Conservation (phyloP, 305 asterid genomes). For the Salvia sclarea region DNA sequence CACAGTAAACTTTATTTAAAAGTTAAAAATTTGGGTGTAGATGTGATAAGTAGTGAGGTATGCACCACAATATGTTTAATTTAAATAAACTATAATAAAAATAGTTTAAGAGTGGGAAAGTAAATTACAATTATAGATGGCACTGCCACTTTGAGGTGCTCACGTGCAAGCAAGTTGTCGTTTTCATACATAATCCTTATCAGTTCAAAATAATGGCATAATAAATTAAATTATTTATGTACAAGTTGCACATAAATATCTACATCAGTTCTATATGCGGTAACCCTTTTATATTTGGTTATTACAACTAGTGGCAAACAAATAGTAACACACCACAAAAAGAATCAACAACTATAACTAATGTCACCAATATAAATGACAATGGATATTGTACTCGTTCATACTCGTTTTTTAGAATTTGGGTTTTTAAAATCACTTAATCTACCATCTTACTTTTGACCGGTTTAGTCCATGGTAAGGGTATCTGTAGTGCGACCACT, state of each 20-base stretch:
- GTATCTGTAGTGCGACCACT: no score
- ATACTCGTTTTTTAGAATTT: no score
- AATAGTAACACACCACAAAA: no score
- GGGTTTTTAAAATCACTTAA: no score
- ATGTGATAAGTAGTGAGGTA: neutral
- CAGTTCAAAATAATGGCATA: neutral
- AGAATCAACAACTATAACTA: no score
- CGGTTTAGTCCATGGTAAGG: no score
- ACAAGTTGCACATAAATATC: neutral
- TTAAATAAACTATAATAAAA: neutral
- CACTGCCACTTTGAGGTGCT: neutral
- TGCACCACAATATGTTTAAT: neutral
- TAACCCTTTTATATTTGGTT: neutral
- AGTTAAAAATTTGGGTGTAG: neutral
- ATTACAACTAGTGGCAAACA: no score
- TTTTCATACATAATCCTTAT: neutral
- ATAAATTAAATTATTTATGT: neutral
- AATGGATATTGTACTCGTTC: no score
- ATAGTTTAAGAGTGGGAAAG: neutral
- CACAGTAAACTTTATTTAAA: neutral
- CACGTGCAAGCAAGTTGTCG: neutral
- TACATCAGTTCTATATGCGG: neutral
- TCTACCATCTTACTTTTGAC: no score
- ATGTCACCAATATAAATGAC: no score
- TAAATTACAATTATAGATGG: neutral